phyloP scores from a whole-genome alignment of 805 yeast genomes.

The Lachancea thermotolerans region DNA sequence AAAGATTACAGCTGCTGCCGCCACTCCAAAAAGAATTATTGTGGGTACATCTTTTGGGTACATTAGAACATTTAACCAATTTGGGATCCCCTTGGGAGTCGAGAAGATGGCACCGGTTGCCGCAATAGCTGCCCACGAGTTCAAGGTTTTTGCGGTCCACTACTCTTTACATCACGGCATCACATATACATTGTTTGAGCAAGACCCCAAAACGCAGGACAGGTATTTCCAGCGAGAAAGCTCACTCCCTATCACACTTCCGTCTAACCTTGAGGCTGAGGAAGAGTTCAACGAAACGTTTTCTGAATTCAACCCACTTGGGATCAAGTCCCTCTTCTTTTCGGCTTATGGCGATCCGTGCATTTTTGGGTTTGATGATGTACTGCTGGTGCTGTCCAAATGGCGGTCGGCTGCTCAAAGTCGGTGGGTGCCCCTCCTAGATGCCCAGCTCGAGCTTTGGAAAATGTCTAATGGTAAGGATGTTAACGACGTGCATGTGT shows the following conservation, averaged over 20 bases:
- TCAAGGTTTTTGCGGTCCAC: slow-evolving; percentile 49
- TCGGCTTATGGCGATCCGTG: slow-evolving; percentile 88
- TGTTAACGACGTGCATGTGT: slow-evolving; percentile 51
- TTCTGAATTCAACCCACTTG: slow-evolving; percentile 30
- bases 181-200: slow-evolving; percentile 26
- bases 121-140: slow-evolving; percentile 57
- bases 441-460: slow-evolving; percentile 40
- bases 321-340: slow-evolving; percentile 64
- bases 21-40: slow-evolving; percentile 53
- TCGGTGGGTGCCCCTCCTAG: slow-evolving; percentile 80
- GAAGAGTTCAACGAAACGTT: slow-evolving; percentile 32
- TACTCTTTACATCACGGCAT: slow-evolving; percentile 25
- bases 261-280: slow-evolving; percentile 14
- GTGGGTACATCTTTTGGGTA: slow-evolving; percentile 75
- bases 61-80: slow-evolving; percentile 59
- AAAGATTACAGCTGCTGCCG: slow-evolving; percentile 57
- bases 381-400: slow-evolving; percentile 58
- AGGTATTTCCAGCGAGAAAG: slow-evolving; percentile 39
- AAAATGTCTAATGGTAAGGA: slow-evolving; percentile 44
- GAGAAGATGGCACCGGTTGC: slow-evolving; percentile 69
- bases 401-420: slow-evolving; percentile 79
- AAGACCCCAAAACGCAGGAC: slow-evolving; percentile 21
- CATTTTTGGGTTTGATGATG: slow-evolving; percentile 70
- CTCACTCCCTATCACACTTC: slow-evolving; percentile 36
- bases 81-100: slow-evolving; percentile 65